Conservation (phyloP, 176 grass and related monocot genomes). For the Lolium rigidum region DNA sequence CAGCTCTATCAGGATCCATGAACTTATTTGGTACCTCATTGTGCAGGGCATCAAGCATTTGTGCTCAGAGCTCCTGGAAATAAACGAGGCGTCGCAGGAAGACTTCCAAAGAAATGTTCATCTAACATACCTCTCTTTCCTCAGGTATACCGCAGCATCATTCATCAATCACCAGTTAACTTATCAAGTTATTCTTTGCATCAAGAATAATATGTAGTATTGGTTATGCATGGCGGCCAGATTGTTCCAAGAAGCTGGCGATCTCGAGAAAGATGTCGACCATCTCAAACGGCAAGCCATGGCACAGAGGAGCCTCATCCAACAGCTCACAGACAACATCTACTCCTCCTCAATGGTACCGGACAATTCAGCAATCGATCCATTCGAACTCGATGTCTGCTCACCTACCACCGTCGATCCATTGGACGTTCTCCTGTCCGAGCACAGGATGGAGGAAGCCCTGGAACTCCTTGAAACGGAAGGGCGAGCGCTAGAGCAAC, state of each 20-base stretch:
- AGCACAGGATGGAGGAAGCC: conserved; percentile 53
- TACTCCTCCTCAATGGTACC: conserved; percentile 30
- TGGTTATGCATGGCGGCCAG: conserved; percentile 32
- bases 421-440: conserved; percentile 49
- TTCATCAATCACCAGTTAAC: neutral
- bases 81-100: conserved; percentile 66
- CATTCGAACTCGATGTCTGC: neutral
- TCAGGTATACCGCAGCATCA: conserved; percentile 31
- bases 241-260: conserved; percentile 51
- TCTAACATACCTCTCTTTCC: conserved; percentile 54
- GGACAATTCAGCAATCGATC: neutral
- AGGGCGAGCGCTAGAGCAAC: neutral
- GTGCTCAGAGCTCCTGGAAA: conserved; percentile 66
- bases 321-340: conserved; percentile 38
- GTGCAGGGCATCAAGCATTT: conserved; percentile 63
- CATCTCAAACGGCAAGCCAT: conserved; percentile 50
- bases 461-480: conserved; percentile 39
- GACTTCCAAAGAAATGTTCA: conserved; percentile 53
- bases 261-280: conserved; percentile 42
- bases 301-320: conserved; percentile 43
- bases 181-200: neutral
- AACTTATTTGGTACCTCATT: neutral
- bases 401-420: neutral
- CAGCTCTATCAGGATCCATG: too few species aligned
- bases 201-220: neutral